Base-by-base conservation (phyloP, 2,329 filamentous ascomycete species). In the Truncatella angustata region DNA sequence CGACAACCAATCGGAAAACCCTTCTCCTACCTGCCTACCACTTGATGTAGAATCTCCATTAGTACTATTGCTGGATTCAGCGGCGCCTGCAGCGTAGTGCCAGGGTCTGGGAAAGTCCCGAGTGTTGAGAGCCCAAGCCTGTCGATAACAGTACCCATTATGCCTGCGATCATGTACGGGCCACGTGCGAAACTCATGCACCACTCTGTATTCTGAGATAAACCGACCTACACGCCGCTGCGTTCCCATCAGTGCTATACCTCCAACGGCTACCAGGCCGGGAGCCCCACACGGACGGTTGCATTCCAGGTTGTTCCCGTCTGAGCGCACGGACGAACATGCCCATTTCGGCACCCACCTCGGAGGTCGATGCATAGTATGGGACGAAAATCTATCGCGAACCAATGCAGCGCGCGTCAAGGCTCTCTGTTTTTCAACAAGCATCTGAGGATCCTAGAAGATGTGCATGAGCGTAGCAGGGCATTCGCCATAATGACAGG, bases 261-360 rank as follows among this genome's bases (percentile, higher is more conserved):
- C 40, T 12, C 20, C 21, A 26, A 24, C 40, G 28, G 40, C 20
- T n/a, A 16, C 28, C 40, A 49, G 32, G 21, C 34, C 34, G 32
- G 11, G 18, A 4, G 45, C 18, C 34, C 45, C 45, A 34, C 30
- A 49, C 16, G 34, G 12, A 36, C 14, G 30, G 45, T 49, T 49
- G 21, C 45, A 49, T 23, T 23, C n/a, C 20, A 23, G 9, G 11
- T 34, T 23, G 30, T 49, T 49, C 24, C 12, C 45, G 21, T 23
- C 30, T 7, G 14, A n/a, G 30, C 45, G 45, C 45, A 49, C 45
- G 45, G 45, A 49, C 30, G n/a, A 49, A 49, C 45, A 16, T 37
- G 12, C 45, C 32, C 18, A 10, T 36, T 35, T 39, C 34, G 45
- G 23, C 45, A 35, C 36, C 20, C 45, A 39, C 10, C 10, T 43